Percentiles rank a stretch among this genome's conserved stretches.
Conservation (phyloP, 192 early-diverging fungal genomes). For the Pilaira anomala region DNA sequence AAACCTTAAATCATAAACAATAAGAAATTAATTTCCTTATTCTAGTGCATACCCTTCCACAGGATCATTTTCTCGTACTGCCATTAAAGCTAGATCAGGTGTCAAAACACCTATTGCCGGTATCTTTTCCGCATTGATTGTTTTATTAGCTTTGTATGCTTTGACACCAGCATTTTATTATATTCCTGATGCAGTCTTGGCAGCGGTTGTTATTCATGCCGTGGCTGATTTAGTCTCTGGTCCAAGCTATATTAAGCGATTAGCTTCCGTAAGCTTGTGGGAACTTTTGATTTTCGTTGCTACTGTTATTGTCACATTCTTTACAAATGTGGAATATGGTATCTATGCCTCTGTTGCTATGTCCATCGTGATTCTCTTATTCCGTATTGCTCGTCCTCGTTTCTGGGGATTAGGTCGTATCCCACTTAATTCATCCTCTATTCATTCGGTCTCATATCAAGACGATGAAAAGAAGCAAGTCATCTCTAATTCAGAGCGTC, state of each 20-base stretch:
- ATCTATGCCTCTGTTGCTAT: constrained; percentile 76
- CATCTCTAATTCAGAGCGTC: neutral
- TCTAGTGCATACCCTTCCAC: constrained; percentile 76
- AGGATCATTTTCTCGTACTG: constrained; percentile 93
- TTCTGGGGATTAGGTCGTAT: constrained; percentile 50
- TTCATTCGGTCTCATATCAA: neutral
- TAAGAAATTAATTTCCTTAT: neutral
- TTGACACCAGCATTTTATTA: constrained; percentile 86
- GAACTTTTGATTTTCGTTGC: constrained; percentile 57
- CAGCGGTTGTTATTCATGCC: constrained; percentile 87
- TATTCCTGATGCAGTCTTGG: constrained; percentile 77
- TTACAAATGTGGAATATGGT: constrained; percentile 61
- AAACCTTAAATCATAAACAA: neutral
- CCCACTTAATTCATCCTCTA: constrained; percentile 4
- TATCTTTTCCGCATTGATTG: constrained; percentile 74
- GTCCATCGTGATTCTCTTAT: constrained; percentile 70
- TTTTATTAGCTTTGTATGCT: constrained; percentile 78
- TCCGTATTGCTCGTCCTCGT: constrained; percentile 77
- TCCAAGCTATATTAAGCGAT: constrained; percentile 54
- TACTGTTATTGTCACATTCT: constrained; percentile 59
- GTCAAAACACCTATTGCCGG: constrained; percentile 82
- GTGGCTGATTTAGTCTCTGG: constrained; percentile 77
- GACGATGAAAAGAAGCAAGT: neutral
- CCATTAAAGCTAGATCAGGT: constrained; percentile 88
- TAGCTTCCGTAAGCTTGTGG: constrained; percentile 53